Base-by-base conservation (phyloP, 129 eudicot genomes). In the Rutidosis leptorrhynchoides region DNA sequence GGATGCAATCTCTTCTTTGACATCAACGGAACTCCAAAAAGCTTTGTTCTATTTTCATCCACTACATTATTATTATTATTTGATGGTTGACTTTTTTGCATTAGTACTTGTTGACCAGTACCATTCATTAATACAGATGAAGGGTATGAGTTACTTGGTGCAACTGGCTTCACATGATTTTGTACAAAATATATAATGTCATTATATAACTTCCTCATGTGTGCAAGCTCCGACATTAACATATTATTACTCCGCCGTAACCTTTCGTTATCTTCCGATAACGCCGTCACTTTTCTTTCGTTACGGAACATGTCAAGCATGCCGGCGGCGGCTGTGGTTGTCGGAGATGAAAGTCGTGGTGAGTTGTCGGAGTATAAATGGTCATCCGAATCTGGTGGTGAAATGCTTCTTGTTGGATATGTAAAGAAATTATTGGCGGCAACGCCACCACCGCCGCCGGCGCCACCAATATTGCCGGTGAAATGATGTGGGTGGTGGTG, bases 151-250 rank as follows among this genome's bases (percentile, higher is more conserved):
- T 77, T 85, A 63, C 87, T 87, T 19, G 90, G 89, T 6, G 96
- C 69, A 12, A 85, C 96, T 0, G 98, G 98, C 60, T 88, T 88
- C 27, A 91, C 96, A 69, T 91, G 98, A 62, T 91, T 91, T 58
- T 91, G 98, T 28, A 91, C 95, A 57, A 91, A 91, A 58, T 91
- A 91, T 1, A 91, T 91, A n/a, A 91, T 91, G 69, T 91, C 98
- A 56, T 91, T 85, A 67, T 91, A 91, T 6, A 91, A 77, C 59
- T 86, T 88, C 74, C 87, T 88, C 98, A 91, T 91, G 69, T 91
- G 98, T 10, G 90, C 85, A 5, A 91, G 78, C 67, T 91, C 98
- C 3, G 98, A 85, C 86, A 88, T 68, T 0, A 91, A 75, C 98
- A 91, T 87, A 20, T 79, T 81, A 71, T 91, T 91, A 75, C 89